Conservation (phyloP, 371 early-diverging fungal genomes). For the Syncephalastrum contaminatum region DNA sequence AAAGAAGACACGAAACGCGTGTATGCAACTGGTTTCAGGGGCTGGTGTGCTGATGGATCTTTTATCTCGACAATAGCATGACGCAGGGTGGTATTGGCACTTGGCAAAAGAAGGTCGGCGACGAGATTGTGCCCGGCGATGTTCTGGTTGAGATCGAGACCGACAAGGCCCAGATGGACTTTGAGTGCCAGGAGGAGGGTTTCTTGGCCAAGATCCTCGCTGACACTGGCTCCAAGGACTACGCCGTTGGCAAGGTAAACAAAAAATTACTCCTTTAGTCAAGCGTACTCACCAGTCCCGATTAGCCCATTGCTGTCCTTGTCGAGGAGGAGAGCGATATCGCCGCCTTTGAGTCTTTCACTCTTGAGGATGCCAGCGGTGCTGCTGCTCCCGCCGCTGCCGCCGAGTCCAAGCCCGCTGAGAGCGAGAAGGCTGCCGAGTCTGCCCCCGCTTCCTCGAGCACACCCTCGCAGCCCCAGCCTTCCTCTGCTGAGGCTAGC, state of each 20-base stretch:
- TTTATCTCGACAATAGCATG: conserved; percentile 58
- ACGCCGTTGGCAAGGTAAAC: conserved; percentile 66
- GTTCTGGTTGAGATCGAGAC: conserved; percentile 98
- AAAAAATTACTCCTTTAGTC: no score
- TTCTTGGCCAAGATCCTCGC: conserved; percentile 93
- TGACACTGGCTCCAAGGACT: conserved; percentile 85
- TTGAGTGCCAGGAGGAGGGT: conserved; percentile 99
- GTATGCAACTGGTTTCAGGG: not conserved
- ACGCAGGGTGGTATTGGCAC: conserved; percentile 94
- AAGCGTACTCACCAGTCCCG: conserved; percentile 36
- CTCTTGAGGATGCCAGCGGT: conserved; percentile 52
- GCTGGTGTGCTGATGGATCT: not conserved
- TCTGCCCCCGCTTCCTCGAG: conserved; percentile 28
- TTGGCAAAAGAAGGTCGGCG: conserved; percentile 96
- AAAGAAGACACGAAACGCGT: not conserved
- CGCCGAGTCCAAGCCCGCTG: conserved; percentile 17
- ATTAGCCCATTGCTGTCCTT: conserved; percentile 88
- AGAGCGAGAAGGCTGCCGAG: conserved; percentile 22
- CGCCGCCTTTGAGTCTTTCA: conserved; percentile 82
- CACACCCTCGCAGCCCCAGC: conserved; percentile 37
- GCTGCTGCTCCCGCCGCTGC: conserved; percentile 38
- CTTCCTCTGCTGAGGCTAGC: conserved; percentile 43
- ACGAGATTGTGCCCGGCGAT: conserved; percentile 92
- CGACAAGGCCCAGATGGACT: conserved; percentile 99
- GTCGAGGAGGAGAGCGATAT: conserved; percentile 90